A percentile compares a stretch with the other conserved stretches of the same genome.
phyloP scores from a whole-genome alignment of 495 filamentous ascomycete species.

The Penicillium coffeae region DNA sequence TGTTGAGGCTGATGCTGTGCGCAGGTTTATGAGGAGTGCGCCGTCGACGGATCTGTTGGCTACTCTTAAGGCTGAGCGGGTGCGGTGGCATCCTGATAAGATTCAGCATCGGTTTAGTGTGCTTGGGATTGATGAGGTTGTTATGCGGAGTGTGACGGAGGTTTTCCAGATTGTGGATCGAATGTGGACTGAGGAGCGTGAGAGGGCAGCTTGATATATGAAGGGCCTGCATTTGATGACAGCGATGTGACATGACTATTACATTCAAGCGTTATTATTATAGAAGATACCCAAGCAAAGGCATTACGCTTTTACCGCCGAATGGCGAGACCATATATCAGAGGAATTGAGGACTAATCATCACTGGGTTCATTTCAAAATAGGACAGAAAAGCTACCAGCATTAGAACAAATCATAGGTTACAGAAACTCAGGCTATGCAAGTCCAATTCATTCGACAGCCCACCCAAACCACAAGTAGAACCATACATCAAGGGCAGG shows the following conservation, averaged over 20 bases:
- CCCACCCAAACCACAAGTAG: background rate
- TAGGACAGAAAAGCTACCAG: conserved; percentile 13
- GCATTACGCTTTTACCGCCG: background rate
- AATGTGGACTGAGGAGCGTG: conserved; percentile 63
- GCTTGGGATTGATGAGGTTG: conserved; percentile 57
- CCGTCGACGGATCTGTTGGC: conserved; percentile 44
- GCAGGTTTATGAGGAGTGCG: conserved; percentile 59
- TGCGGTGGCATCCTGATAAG: conserved; percentile 98
- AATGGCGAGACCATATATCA: background rate
- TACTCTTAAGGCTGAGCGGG: conserved; percentile 76
- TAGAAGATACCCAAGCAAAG: background rate
- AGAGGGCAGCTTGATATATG: conserved; percentile 16
- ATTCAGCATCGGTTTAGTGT: conserved; percentile 84
- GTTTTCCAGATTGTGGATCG: conserved; percentile 89
- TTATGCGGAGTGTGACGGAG: conserved; percentile 76
- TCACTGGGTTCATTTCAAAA: conserved; percentile 27
- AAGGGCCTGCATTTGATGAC: background rate
- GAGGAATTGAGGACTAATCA: conserved; percentile 8
- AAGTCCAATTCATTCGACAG: conserved; percentile 21
- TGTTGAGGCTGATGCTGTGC: conserved; percentile 57
- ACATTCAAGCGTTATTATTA: background rate
- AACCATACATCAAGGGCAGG: background rate
- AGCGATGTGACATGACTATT: background rate
- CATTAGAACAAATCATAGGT: conserved; percentile 5
- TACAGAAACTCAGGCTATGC: conserved; percentile 23